phyloP scores from a whole-genome alignment of 306 rosid species.

The Sechiopsis laciniata region DNA sequence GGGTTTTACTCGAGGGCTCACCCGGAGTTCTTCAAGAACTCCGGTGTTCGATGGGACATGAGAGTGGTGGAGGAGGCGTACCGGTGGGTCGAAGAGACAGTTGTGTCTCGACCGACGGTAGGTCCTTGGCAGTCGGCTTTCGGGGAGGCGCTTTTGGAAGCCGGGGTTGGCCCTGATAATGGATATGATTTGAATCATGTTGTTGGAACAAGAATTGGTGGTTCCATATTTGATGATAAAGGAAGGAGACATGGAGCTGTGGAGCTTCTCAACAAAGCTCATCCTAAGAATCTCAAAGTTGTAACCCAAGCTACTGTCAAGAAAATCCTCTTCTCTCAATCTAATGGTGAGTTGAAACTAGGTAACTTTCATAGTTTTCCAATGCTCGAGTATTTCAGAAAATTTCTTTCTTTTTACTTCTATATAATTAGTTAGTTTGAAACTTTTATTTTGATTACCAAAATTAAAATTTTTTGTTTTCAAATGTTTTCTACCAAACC shows the following conservation, averaged over 20 bases:
- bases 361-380: too few relatives aligned
- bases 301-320: constrained; percentile 25
- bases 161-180: constrained; percentile 23
- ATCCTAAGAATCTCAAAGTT: constrained; percentile 21
- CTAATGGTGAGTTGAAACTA: not conserved
- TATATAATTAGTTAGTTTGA: not conserved
- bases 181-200: constrained; percentile 22
- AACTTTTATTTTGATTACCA: not conserved
- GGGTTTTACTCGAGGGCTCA: constrained; percentile 27
- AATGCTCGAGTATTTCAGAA: too few relatives aligned
- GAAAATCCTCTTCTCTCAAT: constrained; percentile 24
- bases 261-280: not conserved
- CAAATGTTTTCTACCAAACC: too few relatives aligned
- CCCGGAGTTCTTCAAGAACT: not conserved
- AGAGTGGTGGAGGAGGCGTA: constrained; percentile 18
- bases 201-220: constrained; percentile 19
- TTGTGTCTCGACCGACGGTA: constrained; percentile 1
- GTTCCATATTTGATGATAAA: constrained; percentile 20
- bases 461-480: not conserved
- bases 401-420: too few relatives aligned
- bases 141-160: constrained; percentile 22
- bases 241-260: constrained; percentile 30
- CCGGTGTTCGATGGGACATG: constrained; percentile 25
- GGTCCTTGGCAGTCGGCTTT: constrained; percentile 6
- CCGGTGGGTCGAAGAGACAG: constrained; percentile 25